Base-by-base conservation (phyloP, 2,329 filamentous ascomycete genomes). In the Intubia oerlemansii region DNA sequence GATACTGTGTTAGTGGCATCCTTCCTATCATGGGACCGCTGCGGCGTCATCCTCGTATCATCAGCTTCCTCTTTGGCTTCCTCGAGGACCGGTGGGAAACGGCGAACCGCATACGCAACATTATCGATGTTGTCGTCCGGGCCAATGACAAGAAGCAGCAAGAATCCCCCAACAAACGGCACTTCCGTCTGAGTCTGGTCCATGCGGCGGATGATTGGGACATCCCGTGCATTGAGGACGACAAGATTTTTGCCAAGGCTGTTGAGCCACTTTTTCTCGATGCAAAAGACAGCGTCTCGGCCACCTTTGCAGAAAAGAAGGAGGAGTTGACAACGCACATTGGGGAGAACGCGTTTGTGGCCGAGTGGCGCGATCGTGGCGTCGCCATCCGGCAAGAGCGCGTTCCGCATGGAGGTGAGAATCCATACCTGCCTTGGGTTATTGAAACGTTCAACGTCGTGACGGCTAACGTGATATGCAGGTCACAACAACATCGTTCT, bases 41-140 rank as follows among this genome's bases (percentile, higher is more conserved):
- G 3, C 54, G 64, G 6, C 51, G 56, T 3, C 77, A 77, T 44
- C 77, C 78, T 0, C 56, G 58, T 10, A 44, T 84, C 11, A 54
- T 76, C 27, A 54, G 56, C 5, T 62, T 63, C 41, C 53, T 90
- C 6, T 54, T 69, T 12, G 46, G 52, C 7, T 62, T 63, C 30
- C 61, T 92, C 10, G 55, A 75, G n/a, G 85, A 95, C 42, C 70
- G 62, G 34, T 98, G 88, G 88, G 59, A 67, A 27, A 81, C 78
- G 0, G 64, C 64, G 1, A 55, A 62, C 17, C 63, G 84, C 4
- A 53, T 93, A 8, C 53, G 55, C 30, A 65, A 59, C 25, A 50
- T 68, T 38, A 60, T 65, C 10, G 51, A 47, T 23, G 46, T 50
- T 37, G 70, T 60, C 24, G 61, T 51, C 36, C 19, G 20, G 26